Percentiles rank a stretch among this genome's conserved stretches.
Conservation (phyloP, 768 basidiomycete genomes). For the Termitomyces sp. region DNA sequence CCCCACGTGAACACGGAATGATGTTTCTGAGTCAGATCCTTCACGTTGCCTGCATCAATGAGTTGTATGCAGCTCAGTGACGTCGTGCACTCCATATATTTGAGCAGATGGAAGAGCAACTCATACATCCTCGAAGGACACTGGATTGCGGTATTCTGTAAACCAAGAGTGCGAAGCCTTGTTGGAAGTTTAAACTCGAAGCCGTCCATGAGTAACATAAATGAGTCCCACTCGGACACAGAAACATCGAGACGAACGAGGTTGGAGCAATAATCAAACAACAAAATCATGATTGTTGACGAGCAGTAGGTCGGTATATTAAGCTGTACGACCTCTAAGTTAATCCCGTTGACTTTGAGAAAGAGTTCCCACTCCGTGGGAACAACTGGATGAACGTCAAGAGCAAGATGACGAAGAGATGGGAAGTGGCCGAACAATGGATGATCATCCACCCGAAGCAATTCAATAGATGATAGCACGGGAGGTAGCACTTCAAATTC, state of each 20-base stretch:
- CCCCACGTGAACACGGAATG: not conserved
- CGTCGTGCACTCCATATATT: not conserved
- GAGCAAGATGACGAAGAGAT: constrained; percentile 11
- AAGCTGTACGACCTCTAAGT: constrained; percentile 10
- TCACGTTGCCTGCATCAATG: constrained; percentile 8
- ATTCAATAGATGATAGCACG: not conserved
- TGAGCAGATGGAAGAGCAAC: constrained; percentile 1
- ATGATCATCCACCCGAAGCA: not conserved
- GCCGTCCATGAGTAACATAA: not conserved
- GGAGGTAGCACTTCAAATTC: not conserved
- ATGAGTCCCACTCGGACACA: not conserved
- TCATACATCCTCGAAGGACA: constrained; percentile 1
- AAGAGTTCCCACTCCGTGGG: not conserved
- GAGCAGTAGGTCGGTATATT: not conserved
- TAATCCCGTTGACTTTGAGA: constrained; percentile 7
- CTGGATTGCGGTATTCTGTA: constrained; percentile 7
- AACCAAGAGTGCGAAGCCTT: constrained; percentile 10
- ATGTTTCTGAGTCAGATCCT: constrained; percentile 10
- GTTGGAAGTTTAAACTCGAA: constrained; percentile 1
- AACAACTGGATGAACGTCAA: not conserved
- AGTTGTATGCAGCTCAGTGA: constrained; percentile 9
- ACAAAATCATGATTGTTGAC: not conserved
- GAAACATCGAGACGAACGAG: constrained; percentile 13
- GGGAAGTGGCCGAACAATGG: not conserved
- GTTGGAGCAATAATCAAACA: constrained; percentile 7